Conservation (phyloP, 352 stramenopile species). For the Globisporangium nagaii region DNA sequence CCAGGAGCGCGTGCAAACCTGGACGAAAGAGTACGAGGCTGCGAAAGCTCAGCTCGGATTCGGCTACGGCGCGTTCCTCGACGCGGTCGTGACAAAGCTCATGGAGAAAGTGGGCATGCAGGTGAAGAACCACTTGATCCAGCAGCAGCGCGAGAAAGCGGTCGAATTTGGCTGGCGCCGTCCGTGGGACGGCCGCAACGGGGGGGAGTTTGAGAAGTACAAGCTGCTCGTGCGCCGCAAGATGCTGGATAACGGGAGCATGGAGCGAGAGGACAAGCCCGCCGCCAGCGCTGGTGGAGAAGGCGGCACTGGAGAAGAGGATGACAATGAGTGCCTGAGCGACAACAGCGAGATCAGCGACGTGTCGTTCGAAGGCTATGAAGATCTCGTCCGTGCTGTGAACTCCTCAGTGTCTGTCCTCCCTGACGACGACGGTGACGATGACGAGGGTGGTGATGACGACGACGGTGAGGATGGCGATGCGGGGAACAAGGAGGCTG, state of each 20-base stretch:
- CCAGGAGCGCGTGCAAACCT: conserved; percentile 31
- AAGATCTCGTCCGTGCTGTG: conserved; percentile 39
- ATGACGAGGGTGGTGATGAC: conserved; percentile 18
- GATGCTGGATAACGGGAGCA: conserved; percentile 23
- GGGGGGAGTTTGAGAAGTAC: conserved; percentile 55
- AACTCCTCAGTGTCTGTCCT: neutral
- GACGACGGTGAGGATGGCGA: conserved; percentile 20
- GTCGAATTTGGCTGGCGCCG: conserved; percentile 50
- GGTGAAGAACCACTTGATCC: conserved; percentile 45
- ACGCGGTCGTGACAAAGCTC: conserved; percentile 52
- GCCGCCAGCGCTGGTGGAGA: neutral
- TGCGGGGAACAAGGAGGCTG: conserved; percentile 14
- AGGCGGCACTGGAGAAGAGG: conserved; percentile 1
- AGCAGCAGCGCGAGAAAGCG: conserved; percentile 57
- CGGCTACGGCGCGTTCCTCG: conserved; percentile 47
- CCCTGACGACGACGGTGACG: neutral
- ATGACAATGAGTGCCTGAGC: conserved; percentile 14
- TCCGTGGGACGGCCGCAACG: conserved; percentile 60
- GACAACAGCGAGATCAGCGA: conserved; percentile 80
- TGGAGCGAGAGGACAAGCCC: conserved; percentile 16
- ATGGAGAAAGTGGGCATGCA: conserved; percentile 43
- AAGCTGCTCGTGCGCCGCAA: conserved; percentile 40
- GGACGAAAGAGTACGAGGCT: conserved; percentile 32
- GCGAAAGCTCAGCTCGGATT: conserved; percentile 40
- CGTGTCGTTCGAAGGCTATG: conserved; percentile 60